A percentile compares a stretch with the other conserved stretches of the same genome.
Evolutionary conservation across 495 filamentous ascomycete species (phyloP).

Genomic region (Durotheca rogersii): DNA sequence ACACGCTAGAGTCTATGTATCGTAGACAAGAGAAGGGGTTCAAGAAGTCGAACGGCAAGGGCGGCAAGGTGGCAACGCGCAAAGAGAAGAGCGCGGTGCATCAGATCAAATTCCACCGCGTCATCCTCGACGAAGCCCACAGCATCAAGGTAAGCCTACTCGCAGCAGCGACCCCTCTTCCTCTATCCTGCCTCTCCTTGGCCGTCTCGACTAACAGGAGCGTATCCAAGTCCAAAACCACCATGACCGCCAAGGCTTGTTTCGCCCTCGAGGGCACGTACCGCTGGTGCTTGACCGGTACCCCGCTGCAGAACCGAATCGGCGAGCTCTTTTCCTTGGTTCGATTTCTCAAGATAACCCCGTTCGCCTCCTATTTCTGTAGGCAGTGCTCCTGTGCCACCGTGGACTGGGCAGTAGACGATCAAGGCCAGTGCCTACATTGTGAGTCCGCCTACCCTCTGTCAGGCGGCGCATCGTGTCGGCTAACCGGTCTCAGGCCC

Average conservation of each 20-base stretch:
- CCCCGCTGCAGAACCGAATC: conserved; percentile 93
- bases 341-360: conserved; percentile 81
- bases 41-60: conserved; percentile 42
- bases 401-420: conserved; percentile 79
- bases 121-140: conserved; percentile 95
- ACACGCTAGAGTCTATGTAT: conserved; percentile 85
- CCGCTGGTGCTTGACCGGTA: conserved; percentile 94
- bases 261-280: conserved; percentile 83
- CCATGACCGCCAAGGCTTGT: conserved; percentile 90
- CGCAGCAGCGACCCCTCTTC: no score
- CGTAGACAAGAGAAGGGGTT: conserved; percentile 92
- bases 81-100: conserved; percentile 85
- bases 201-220: conserved; percentile 28
- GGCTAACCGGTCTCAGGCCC: conserved; percentile 30
- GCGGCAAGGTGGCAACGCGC: conserved; percentile 62
- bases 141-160: conserved; percentile 72
- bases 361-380: conserved; percentile 93
- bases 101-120: conserved; percentile 80
- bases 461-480: conserved; percentile 8
- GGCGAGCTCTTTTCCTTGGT: conserved; percentile 96
- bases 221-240: conserved; percentile 59
- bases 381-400: conserved; percentile 74
- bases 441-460: conserved; percentile 59
- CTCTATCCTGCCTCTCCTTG: background rate
- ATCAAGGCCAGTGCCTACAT: conserved; percentile 62